Evolutionary conservation across 306 rosid genomes (phyloP).

Genomic region (Urtica urens): DNA sequence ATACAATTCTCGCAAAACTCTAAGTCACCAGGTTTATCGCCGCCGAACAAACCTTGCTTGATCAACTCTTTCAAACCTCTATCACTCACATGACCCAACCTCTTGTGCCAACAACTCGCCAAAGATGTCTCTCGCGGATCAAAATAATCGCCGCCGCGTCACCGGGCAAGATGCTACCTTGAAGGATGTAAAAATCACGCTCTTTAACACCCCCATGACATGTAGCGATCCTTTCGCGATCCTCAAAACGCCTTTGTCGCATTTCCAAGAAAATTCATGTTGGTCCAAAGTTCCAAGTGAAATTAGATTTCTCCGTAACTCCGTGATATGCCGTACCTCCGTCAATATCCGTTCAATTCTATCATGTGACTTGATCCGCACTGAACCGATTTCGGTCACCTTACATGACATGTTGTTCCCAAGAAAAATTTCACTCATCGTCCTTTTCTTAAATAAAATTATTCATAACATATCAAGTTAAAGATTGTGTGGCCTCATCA

Average conservation of each 20-base stretch:
- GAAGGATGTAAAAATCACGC: neutral
- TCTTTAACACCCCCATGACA: neutral
- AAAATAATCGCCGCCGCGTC: neutral
- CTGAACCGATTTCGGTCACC: neutral
- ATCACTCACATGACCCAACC: neutral
- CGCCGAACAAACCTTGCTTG: neutral
- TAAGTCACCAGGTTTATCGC: neutral
- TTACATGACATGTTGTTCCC: neutral
- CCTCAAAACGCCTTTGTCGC: neutral
- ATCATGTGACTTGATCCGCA: neutral
- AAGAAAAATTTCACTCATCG: neutral
- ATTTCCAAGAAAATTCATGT: neutral
- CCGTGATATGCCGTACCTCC: neutral
- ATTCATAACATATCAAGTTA: too few species aligned
- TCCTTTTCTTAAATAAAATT: neutral
- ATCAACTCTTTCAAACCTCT: neutral
- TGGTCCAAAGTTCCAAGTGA: neutral
- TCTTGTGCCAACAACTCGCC: neutral
- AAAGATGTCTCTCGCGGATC: neutral
- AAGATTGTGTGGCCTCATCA: too few species aligned
- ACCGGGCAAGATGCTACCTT: neutral
- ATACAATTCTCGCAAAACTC: neutral
- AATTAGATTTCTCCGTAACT: neutral
- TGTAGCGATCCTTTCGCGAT: neutral
- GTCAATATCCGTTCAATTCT: neutral